Evolutionary conservation across 2,329 filamentous ascomycete genomes (phyloP).

Genomic region (Dothistroma septosporum): DNA sequence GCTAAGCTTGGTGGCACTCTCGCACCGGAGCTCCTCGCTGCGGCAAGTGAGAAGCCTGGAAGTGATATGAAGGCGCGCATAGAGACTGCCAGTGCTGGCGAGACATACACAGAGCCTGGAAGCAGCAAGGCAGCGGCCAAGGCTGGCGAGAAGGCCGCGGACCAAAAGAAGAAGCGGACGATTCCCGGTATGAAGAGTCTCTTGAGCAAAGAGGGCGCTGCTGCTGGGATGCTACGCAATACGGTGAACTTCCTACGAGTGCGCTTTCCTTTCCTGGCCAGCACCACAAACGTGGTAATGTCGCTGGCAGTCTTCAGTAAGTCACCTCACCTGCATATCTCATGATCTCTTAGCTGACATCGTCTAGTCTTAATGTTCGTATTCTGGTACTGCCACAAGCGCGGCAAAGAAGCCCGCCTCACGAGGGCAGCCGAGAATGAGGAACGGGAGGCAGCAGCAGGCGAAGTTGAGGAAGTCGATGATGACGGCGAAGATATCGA

Average conservation of each 20-base stretch:
- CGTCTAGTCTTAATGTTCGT: conserved; percentile 76
- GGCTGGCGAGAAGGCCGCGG: conserved; percentile 30
- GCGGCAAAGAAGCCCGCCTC: conserved; percentile 78
- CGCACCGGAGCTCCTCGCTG: conserved; percentile 78
- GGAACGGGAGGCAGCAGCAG: conserved; percentile 10
- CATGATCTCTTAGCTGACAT: conserved; percentile 22
- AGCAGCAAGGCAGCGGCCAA: conserved; percentile 9
- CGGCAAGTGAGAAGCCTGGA: conserved; percentile 65
- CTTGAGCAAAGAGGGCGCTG: conserved; percentile 78
- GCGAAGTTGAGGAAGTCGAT: conserved; percentile 15
- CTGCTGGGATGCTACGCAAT: conserved; percentile 79
- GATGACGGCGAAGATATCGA: conserved; percentile 25
- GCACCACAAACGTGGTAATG: conserved; percentile 84
- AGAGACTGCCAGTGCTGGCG: conserved; percentile 34
- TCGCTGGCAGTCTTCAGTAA: conserved; percentile 81
- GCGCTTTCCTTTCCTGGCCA: conserved; percentile 81
- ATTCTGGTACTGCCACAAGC: conserved; percentile 97
- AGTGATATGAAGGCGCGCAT: conserved; percentile 39
- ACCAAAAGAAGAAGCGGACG: conserved; percentile 56
- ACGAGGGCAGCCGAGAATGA: conserved; percentile 33
- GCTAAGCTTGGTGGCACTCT: conserved; percentile 72
- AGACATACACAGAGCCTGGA: conserved; percentile 38
- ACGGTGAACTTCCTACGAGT: conserved; percentile 85
- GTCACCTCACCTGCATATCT: conserved; percentile 37
- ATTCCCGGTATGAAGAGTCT: conserved; percentile 73